Base-by-base conservation (phyloP, 768 basidiomycete species). In the Mycena rebaudengoi region DNA sequence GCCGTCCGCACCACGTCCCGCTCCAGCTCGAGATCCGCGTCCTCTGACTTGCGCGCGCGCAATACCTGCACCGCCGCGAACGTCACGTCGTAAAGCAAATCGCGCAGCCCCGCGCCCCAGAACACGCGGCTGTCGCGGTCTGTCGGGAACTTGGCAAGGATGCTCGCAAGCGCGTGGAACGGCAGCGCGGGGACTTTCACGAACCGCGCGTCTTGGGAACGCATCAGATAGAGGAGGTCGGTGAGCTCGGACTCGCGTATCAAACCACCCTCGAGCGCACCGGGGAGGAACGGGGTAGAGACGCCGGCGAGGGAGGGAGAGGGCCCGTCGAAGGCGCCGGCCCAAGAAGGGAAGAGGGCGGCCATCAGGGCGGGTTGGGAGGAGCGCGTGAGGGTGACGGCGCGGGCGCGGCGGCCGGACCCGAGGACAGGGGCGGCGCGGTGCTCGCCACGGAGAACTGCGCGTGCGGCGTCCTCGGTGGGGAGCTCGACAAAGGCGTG, bases 341-440 rank as follows among this genome's bases (percentile, higher is more conserved):
- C 85, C 93, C 94, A 95, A 11, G 82, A 84, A 3, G 93, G 92
- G 77, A 95, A 95, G 7, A 95, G 71, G 89, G 92, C 89, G 58
- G 83, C 79, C 94, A 94, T 94, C 26, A 95, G 81, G 69, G 94
- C 93, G 67, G 88, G 89, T 72, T 94, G 91, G 18, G 85, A 86
- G 66, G 90, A 91, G 60, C 90, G 81, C 4, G 94, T 95, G 43
- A 95, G 83, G 12, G 93, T 95, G 32, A 95, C 94, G 25, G 92
- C 92, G 11, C 94, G 85, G 7, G 93, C 92, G 43, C 94, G 82
- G 65, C 86, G 87, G 37, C 94, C 94, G 63, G 82, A 85, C 32
- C 94, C 94, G 13, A 95, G 83, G 16, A 95, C 91, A 55, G 83
- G 84, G 11, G 84, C 81, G 48, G 33, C 75, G 67, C 67, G 68